phyloP scores from a whole-genome alignment of 768 basidiomycete genomes.

The Leucosporidium scottii region DNA sequence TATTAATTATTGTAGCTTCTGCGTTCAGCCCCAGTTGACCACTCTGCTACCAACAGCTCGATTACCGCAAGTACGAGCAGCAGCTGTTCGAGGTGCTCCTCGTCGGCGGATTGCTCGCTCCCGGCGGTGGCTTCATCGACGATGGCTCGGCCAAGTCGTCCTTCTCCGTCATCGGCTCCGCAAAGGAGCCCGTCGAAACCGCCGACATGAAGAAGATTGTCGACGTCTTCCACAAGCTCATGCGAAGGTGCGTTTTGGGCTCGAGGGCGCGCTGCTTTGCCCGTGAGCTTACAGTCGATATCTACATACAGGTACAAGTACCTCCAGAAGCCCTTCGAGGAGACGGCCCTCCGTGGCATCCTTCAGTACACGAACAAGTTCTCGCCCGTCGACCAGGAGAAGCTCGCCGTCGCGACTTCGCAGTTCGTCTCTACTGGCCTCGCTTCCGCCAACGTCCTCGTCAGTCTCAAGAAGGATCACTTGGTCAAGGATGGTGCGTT shows the following conservation, averaged over 20 bases:
- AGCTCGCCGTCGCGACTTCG: constrained; percentile 72
- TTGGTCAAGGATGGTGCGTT: constrained; percentile 81
- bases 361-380: constrained; percentile 86
- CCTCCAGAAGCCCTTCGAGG: constrained; percentile 93
- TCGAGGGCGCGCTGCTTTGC: not conserved
- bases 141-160: constrained; percentile 77
- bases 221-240: constrained; percentile 90
- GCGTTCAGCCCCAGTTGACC: not conserved
- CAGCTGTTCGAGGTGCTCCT: constrained; percentile 92
- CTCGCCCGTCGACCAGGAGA: constrained; percentile 67
- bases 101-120: constrained; percentile 91
- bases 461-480: constrained; percentile 82
- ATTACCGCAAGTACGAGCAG: constrained; percentile 95
- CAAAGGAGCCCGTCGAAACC: constrained; percentile 66
- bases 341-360: constrained; percentile 67
- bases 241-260: constrained; percentile 60
- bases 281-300: not conserved
- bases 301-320: constrained; percentile 78
- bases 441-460: constrained; percentile 66
- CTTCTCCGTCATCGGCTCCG: constrained; percentile 71
- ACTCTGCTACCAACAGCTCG: constrained; percentile 53
- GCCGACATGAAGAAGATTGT: constrained; percentile 87
- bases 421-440: constrained; percentile 78
- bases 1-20: constrained; percentile 40
- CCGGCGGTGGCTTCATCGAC: constrained; percentile 84